Evolutionary conservation across 2,329 filamentous ascomycete species (phyloP), one percentile per base, ranked within the genome.

Genomic region (Stylonectria norvegica): DNA sequence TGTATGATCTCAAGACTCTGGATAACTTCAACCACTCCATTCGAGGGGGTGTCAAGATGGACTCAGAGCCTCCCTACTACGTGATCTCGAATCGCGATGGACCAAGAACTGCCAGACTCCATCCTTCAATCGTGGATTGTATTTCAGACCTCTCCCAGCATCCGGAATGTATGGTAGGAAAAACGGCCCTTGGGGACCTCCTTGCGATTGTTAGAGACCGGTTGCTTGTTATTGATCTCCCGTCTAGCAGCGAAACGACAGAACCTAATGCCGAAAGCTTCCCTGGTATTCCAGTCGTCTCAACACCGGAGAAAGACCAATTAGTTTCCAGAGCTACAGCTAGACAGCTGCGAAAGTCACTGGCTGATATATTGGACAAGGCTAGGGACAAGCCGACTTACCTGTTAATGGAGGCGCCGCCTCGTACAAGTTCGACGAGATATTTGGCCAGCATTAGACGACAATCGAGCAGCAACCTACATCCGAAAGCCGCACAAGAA

Each of bases 1-100:
- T 62, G 0, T 53, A 53, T 5, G 58, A 58, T 2, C 18, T 25
- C 7, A 7, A 34, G 5, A 39, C 33, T 2, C 16, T 53, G 2
- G 29, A 30, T 1, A 33, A 10, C 1, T 53, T 53, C 7, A 35
- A 43, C 14, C n/a, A n/a, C n/a, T n/a, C n/a, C n/a, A n/a, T n/a
- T n/a, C n/a, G n/a, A n/a, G n/a, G n/a, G n/a, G n/a, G n/a, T n/a
- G n/a, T n/a, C n/a, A n/a, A n/a, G n/a, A n/a, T n/a, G n/a, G n/a
- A n/a, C n/a, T n/a, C n/a, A n/a, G n/a, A n/a, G n/a, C n/a, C n/a
- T n/a, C n/a, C n/a, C n/a, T n/a, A n/a, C n/a, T n/a, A n/a, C n/a
- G n/a, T n/a, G n/a, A n/a, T n/a, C n/a, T n/a, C n/a, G n/a, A n/a
- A n/a, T n/a, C n/a, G n/a, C n/a, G n/a, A n/a, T n/a, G n/a, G n/a